These are phyloP conservation scores for Curvularia spicifera DNA, from an alignment of 2,329 filamentous ascomycete species.

Conservation along the genomic window DNA sequence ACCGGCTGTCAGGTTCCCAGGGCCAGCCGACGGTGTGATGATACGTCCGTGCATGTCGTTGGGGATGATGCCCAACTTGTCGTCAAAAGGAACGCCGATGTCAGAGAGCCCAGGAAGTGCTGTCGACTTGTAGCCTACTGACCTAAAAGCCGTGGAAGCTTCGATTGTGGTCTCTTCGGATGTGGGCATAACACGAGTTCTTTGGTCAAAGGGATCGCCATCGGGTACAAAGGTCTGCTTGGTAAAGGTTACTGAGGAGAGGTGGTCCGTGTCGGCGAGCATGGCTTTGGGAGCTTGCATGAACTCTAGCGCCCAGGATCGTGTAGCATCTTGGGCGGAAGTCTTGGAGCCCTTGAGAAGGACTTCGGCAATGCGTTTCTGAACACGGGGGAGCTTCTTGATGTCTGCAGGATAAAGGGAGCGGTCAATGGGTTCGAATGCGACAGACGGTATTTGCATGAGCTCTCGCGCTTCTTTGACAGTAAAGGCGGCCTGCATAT, in stretches of 20 bases:
- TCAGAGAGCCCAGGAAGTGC: constrained; percentile 76
- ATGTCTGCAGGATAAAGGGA: constrained; percentile 71
- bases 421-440: constrained; percentile 72
- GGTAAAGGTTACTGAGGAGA: constrained; percentile 73
- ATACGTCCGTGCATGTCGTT: constrained; percentile 84
- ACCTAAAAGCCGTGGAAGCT: constrained; percentile 81
- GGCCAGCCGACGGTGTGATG: constrained; percentile 49
- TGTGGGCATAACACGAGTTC: constrained; percentile 59
- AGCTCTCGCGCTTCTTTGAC: constrained; percentile 94
- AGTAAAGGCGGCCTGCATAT: constrained; percentile 79
- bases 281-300: constrained; percentile 80
- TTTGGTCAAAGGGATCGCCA: constrained; percentile 55
- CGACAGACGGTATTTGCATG: constrained; percentile 74
- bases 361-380: constrained; percentile 79
- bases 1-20: constrained; percentile 53
- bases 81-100: constrained; percentile 79
- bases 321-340: constrained; percentile 58
- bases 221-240: constrained; percentile 51
- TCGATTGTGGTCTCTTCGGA: constrained; percentile 60
- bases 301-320: constrained; percentile 85
- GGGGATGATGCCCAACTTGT: constrained; percentile 73
- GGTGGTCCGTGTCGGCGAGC: constrained; percentile 56
- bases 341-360: constrained; percentile 74
- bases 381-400: constrained; percentile 74
- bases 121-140: constrained; percentile 91